phyloP scores from a whole-genome alignment of 192 early-diverging fungal genomes.

The Spinellus fusiger region DNA sequence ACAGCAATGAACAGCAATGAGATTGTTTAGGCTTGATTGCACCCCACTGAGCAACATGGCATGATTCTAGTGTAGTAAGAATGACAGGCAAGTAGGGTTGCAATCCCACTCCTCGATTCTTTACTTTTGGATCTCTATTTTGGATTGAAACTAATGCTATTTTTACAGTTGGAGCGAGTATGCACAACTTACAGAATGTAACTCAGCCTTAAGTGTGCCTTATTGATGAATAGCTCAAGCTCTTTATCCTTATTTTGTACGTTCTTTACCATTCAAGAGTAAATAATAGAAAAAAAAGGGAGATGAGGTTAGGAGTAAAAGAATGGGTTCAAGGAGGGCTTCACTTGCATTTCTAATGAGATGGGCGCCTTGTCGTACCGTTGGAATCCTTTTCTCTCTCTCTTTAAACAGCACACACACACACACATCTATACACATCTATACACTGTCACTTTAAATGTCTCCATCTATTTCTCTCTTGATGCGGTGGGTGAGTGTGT shows the following conservation, averaged over 20 bases:
- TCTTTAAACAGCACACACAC: no score
- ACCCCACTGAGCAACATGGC: no score
- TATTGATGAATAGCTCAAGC: not conserved
- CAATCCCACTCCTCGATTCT: not conserved
- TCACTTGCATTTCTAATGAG: not conserved
- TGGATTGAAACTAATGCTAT: not conserved
- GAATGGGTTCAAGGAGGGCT: no score
- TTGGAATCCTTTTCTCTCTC: no score
- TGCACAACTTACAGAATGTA: not conserved
- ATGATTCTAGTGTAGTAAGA: no score
- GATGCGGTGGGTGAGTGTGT: no score
- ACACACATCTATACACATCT: not conserved
- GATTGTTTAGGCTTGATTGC: no score
- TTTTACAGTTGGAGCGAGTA: not conserved
- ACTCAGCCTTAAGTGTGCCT: not conserved
- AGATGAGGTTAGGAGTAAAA: no score
- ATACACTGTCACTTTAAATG: not conserved
- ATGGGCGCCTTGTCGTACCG: no score
- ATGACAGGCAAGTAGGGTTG: not conserved
- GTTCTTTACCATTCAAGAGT: not conserved
- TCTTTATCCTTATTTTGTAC: no score
- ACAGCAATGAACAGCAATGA: no score
- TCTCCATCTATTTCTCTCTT: not conserved
- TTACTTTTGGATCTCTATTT: not conserved
- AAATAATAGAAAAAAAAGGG: not conserved